Evolutionary conservation across 2,329 filamentous ascomycete species (phyloP), one percentile per base, ranked within the genome.

Genomic region (Fusarium incarnatum): DNA sequence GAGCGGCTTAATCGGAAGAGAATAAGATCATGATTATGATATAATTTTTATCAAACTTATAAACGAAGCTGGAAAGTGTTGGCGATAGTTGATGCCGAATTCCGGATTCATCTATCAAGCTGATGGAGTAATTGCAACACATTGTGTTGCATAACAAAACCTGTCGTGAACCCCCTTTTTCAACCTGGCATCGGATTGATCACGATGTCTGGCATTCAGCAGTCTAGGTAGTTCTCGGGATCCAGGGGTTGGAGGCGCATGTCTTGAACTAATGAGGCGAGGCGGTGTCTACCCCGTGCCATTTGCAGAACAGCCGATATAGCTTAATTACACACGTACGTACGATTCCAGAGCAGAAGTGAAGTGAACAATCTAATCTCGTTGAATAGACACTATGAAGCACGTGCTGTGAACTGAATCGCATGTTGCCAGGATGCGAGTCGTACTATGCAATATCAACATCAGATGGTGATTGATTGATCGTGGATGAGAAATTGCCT

Each of bases 361-460:
- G 32, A 41, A 28, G 49, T 65, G 49, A 60, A 57, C 47, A 49
- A 53, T 52, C 56, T 64, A 56, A 71, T 59, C 62, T 60, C 23
- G 49, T 42, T 53, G 30, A 22, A 34, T 34, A 57, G 55, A 64
- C 60, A 70, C 47, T 48, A 65, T 59, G 59, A 64, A 72, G 64
- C 68, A 74, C 73, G 73, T 74, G 73, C 65, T 65, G 56, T 48
- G 18, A 50, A 32, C 54, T 68, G 61, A 74, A 73, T 75, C 64
- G 72, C 68, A 71, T 60, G 72, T 71, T 73, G 64, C 56, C 34
- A 60, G 62, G 64, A 64, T 67, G 46, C 41, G 64, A 67, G 66
- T 72, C 68, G 60, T 72, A 63, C 68, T 71, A 72, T 72, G 53
- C 22, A 30, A 67, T 64, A 46, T 48, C 34, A 32, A 53, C 64